Conservation (phyloP, 306 rosid genomes). For the Vachellia collinsii region DNA sequence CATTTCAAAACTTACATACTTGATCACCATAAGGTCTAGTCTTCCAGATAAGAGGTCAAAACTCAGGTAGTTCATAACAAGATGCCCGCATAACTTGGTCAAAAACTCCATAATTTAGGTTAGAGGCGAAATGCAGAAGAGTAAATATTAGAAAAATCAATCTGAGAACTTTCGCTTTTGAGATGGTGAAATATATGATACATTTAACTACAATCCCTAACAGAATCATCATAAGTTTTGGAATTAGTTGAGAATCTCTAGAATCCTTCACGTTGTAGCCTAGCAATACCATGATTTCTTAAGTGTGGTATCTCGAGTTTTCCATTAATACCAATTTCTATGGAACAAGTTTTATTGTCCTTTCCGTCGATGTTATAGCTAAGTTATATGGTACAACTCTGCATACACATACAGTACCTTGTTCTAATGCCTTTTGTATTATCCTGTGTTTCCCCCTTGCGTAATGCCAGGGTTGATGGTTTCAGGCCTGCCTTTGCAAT, state of each 20-base stretch:
- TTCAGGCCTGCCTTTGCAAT: constrained; percentile 57
- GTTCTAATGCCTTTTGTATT: constrained; percentile 72
- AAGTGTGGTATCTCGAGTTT: constrained; percentile 14
- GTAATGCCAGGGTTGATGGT: constrained; percentile 73
- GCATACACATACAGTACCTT: constrained; percentile 57
- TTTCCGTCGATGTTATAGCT: constrained; percentile 1
- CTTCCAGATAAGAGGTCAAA: constrained; percentile 19
- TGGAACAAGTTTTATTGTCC: constrained; percentile 15
- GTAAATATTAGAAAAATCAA: constrained; percentile 22
- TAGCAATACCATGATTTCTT: not conserved
- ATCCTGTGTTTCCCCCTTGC: constrained; percentile 71
- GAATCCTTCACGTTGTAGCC: constrained; percentile 10
- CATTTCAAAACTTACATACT: constrained; percentile 8
- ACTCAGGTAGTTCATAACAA: constrained; percentile 18
- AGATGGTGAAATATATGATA: constrained; percentile 3
- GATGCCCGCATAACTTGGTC: constrained; percentile 13
- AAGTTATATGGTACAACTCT: constrained; percentile 24
- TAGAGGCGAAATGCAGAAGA: constrained; percentile 16
- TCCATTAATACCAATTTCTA: not conserved
- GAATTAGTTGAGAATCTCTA: not conserved
- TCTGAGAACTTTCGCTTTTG: constrained; percentile 10
- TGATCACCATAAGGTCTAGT: not conserved
- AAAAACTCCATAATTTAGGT: constrained; percentile 20
- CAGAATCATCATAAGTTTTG: constrained; percentile 24
- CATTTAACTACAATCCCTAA: constrained; percentile 10